Conservation (phyloP, 2,329 filamentous ascomycete genomes). For the Pseudogymnoascus sp. region DNA sequence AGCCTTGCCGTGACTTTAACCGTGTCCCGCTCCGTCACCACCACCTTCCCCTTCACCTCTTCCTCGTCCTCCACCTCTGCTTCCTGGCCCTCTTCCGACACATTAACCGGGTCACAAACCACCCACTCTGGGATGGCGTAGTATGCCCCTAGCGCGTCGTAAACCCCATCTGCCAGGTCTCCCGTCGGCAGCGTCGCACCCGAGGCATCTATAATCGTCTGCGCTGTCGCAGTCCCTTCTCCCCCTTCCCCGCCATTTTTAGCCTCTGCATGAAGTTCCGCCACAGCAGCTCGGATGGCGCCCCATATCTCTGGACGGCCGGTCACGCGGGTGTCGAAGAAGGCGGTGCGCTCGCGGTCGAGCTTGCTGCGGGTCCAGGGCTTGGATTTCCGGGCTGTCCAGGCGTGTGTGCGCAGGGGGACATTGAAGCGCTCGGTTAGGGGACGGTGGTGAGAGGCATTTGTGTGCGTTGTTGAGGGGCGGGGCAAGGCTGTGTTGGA, state of each 20-base stretch:
- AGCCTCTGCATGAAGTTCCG: constrained; percentile 50
- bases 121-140: constrained; percentile 64
- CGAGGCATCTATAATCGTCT: constrained; percentile 71
- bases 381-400: constrained; percentile 51
- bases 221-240: constrained; percentile 56
- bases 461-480: constrained; percentile 21
- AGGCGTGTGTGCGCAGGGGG: constrained; percentile 58
- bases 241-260: constrained; percentile 26
- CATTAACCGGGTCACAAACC: constrained; percentile 59
- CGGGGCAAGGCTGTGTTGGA: constrained; percentile 19
- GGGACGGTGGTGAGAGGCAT: constrained; percentile 24
- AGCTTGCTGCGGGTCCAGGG: constrained; percentile 65
- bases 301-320: constrained; percentile 75
- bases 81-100: constrained; percentile 32
- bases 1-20: constrained; percentile 23
- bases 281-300: constrained; percentile 60
- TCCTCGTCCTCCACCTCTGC: constrained; percentile 20
- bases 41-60: constrained; percentile 22
- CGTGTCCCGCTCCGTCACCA: constrained; percentile 21
- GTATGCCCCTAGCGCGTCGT: constrained; percentile 62
- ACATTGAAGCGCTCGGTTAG: constrained; percentile 62
- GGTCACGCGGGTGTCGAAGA: constrained; percentile 84
- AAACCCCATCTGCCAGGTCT: constrained; percentile 62
- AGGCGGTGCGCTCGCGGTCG: constrained; percentile 66
- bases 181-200: constrained; percentile 70